These are phyloP conservation scores for Trypanosoma melophagium DNA, from an alignment of 208 protist species.

Conservation along the genomic window DNA sequence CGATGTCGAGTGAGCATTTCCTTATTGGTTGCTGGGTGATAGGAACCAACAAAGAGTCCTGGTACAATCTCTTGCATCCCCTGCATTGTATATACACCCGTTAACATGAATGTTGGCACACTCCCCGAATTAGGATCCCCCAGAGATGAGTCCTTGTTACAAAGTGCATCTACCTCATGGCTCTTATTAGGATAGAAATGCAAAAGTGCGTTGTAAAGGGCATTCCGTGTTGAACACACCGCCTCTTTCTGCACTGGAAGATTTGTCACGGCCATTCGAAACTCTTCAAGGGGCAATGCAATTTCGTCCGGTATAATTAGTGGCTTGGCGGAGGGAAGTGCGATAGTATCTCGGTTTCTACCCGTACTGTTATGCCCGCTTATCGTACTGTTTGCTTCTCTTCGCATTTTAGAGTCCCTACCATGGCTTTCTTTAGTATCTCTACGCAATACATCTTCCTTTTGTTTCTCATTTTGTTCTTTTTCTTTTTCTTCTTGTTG, in stretches of 20 bases:
- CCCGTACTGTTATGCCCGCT: background rate
- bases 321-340: conserved; percentile 19
- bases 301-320: conserved; percentile 32
- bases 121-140: background rate
- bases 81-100: conserved; percentile 25
- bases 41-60: conserved; percentile 80
- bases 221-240: conserved; percentile 22
- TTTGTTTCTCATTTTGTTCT: background rate
- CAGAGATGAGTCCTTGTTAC: background rate
- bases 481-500: background rate
- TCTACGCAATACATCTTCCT: background rate
- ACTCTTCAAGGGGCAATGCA: conserved; percentile 38
- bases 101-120: conserved; percentile 22
- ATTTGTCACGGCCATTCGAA: conserved; percentile 67
- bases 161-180: conserved; percentile 19
- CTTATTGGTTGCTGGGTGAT: conserved; percentile 53
- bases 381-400: conserved; percentile 17
- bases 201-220: conserved; percentile 29
- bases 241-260: conserved; percentile 33
- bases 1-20: conserved; percentile 36
- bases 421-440: background rate
- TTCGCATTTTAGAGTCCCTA: background rate
- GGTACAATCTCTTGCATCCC: conserved; percentile 80
- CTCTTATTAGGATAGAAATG: conserved; percentile 13
- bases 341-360: background rate